Evolutionary conservation across 768 basidiomycete genomes (phyloP).

Genomic region (Heimioporus sp.): DNA sequence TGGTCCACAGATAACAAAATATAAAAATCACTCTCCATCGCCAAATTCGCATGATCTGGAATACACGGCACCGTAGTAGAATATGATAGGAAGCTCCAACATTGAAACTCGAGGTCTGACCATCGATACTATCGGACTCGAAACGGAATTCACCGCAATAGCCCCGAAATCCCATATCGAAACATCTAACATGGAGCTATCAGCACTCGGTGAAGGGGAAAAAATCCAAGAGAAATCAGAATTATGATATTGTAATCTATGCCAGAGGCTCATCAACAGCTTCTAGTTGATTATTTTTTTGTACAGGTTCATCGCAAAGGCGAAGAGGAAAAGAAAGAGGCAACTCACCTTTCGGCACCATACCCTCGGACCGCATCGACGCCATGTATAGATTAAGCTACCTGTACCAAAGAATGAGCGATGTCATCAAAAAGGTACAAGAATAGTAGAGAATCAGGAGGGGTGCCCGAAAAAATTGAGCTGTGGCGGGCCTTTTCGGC

Average conservation of each 20-base stretch:
- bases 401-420: slow-evolving; percentile 2
- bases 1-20: no score
- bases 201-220: no score
- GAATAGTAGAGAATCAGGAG: slow-evolving; percentile 45
- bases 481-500: slow-evolving; percentile 95
- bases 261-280: slow-evolving; percentile 80
- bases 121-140: no score
- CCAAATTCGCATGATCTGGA: no score
- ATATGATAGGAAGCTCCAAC: no score
- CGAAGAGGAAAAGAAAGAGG: not conserved
- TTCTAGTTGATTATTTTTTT: slow-evolving; percentile 79
- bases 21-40: no score
- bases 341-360: slow-evolving; percentile 4
- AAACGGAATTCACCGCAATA: no score
- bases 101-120: no score
- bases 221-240: slow-evolving; percentile 31
- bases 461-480: slow-evolving; percentile 81
- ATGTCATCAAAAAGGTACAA: not conserved
- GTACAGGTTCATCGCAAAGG: slow-evolving; percentile 21
- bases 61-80: no score
- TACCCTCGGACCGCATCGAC: not conserved
- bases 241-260: slow-evolving; percentile 45
- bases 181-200: no score
- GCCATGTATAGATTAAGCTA: not conserved
- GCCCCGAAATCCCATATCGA: no score